Evolutionary conservation across 345 rosid species (phyloP).

Genomic region (Rhodamnia argentea): DNA sequence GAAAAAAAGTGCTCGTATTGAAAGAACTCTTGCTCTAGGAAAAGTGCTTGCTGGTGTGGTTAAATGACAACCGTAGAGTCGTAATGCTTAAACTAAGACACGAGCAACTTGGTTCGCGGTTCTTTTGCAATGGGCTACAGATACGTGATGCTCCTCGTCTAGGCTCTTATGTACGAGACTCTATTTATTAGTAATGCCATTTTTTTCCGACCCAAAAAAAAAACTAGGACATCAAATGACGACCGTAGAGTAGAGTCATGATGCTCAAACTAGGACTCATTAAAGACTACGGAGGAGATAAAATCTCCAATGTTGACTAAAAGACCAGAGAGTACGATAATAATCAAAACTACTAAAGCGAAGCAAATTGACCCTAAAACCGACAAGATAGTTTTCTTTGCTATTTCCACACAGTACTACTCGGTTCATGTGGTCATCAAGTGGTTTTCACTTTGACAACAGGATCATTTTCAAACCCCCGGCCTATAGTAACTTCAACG

Average conservation of each 20-base stretch:
- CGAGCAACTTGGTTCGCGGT: rapidly evolving
- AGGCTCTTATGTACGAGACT: neutral
- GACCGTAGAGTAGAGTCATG: neutral
- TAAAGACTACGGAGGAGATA: neutral
- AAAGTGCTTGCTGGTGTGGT: too few species aligned
- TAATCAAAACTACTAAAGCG: too few species aligned
- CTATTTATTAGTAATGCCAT: neutral
- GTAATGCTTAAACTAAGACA: too few species aligned
- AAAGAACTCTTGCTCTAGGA: too few species aligned
- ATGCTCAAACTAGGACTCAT: neutral
- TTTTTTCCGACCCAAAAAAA: neutral
- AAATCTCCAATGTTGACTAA: too few species aligned
- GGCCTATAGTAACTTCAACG: neutral
- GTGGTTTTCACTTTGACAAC: neutral
- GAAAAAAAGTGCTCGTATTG: too few species aligned
- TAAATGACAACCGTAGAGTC: too few species aligned
- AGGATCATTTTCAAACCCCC: neutral
- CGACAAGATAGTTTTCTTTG: too few species aligned
- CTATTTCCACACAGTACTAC: neutral
- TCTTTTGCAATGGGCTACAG: too few species aligned
- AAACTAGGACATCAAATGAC: neutral
- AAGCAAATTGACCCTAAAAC: too few species aligned
- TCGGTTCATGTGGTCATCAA: neutral
- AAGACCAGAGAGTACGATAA: too few species aligned
- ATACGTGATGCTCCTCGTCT: too few species aligned